Base-by-base conservation (phyloP, 192 early-diverging fungal genomes). In the Coemansia sp. region DNA sequence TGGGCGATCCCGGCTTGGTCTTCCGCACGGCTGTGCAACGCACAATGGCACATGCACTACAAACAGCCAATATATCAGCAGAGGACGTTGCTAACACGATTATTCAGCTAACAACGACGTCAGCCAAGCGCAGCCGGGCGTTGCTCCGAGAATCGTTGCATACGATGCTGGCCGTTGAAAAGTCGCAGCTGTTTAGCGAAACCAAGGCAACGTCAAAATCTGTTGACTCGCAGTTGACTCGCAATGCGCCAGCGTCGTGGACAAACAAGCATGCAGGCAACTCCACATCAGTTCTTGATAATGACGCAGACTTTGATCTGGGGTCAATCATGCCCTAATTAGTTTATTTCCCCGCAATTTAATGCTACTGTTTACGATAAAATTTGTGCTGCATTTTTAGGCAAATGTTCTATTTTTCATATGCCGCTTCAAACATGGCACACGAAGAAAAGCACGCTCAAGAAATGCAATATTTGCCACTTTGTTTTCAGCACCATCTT, bases 151-250 rank as follows among this genome's bases (percentile, higher is more conserved):
- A 68, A 3, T 61, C 65, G 20, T 19, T 80, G 67, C 61, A 54
- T 68, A 64, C 68, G 11, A 18, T 57, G 45, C 54, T 80, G 61
- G 77, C 77, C 1, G 77, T 80, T 0, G 77, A 80, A 49, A 66
- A 68, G 32, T 68, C 64, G 55, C 57, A 56, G 37, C 35, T 74
- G 54, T 80, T 80, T 29, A 66, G 37, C 26, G 55, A 62, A 22
- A 23, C 61, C 35, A 52, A 43, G 13, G 18, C 20, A 18, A 24
- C 43, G 35, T 10, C 35, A 13, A 55, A 55, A 18, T 48, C 37
- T 0, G 53, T 8, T 0, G 35, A 37, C 18, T 18, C 52, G 53
- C 26, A 8, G 4, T 20, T 58, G 41, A 23, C 54, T 22, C 22
- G 29, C 7, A 22, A 37, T 7, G 66, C 58, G 41, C 63, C 67